phyloP scores from a whole-genome alignment of 768 basidiomycete genomes.

The Naganishia antarctica region DNA sequence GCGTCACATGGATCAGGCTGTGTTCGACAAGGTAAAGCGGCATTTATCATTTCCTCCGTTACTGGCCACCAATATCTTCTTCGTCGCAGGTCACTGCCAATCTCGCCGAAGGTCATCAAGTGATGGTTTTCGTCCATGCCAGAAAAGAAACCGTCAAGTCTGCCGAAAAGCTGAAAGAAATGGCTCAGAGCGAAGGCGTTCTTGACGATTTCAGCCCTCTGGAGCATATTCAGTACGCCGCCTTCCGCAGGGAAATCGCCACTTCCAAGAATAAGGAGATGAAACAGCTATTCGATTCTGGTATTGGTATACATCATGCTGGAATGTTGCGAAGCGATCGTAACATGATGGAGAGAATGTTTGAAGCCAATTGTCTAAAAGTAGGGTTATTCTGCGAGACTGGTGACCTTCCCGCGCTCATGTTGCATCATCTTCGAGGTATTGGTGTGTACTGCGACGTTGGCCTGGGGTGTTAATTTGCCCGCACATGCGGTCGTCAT shows the following conservation, averaged over 20 bases:
- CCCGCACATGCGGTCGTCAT: conserved; percentile 97
- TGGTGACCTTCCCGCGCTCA: neutral
- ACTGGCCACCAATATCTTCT: neutral
- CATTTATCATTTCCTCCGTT: too few species aligned
- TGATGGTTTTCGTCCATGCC: conserved; percentile 99
- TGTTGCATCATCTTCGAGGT: conserved; percentile 58
- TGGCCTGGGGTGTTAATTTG: conserved; percentile 98
- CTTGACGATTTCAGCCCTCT: conserved; percentile 73
- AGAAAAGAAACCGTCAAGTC: conserved; percentile 96
- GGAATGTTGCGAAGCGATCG: conserved; percentile 93
- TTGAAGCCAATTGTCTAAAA: conserved; percentile 85
- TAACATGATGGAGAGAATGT: conserved; percentile 92
- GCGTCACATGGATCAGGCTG: conserved; percentile 79
- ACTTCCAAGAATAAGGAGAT: conserved; percentile 90
- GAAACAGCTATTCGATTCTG: conserved; percentile 83
- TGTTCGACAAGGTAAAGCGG: conserved; percentile 67
- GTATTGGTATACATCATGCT: conserved; percentile 97
- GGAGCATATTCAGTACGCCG: conserved; percentile 70
- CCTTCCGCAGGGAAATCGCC: conserved; percentile 71
- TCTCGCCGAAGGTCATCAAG: conserved; percentile 87
- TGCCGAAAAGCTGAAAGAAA: conserved; percentile 72
- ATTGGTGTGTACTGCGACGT: conserved; percentile 92
- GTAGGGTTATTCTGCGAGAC: conserved; percentile 51
- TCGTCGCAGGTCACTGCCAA: conserved; percentile 63
- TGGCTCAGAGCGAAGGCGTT: conserved; percentile 65